Percentiles rank a stretch among this genome's conserved stretches.
Evolutionary conservation across 805 yeast species (phyloP).

Genomic region (Metschnikowia rubicola): DNA sequence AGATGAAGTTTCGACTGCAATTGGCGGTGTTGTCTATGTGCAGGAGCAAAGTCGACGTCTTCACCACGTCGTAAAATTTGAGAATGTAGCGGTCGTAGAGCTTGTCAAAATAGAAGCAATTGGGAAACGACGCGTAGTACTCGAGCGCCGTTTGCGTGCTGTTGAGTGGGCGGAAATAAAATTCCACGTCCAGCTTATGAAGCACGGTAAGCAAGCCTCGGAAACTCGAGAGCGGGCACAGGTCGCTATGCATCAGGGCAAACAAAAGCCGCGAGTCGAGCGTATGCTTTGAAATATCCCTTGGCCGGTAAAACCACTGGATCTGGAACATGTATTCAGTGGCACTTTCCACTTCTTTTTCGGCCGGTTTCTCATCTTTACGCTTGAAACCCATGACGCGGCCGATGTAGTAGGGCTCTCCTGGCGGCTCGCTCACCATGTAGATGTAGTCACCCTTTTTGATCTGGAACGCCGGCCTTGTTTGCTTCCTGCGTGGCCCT

Average conservation of each 20-base stretch:
- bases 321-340: conserved; percentile 59
- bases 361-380: conserved; percentile 7
- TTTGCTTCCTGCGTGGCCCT: conserved; percentile 5
- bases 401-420: conserved; percentile 91
- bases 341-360: conserved; percentile 27
- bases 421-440: conserved; percentile 88
- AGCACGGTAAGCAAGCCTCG: conserved; percentile 73
- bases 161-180: conserved; percentile 23
- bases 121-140: conserved; percentile 54
- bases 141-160: conserved; percentile 33
- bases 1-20: conserved; percentile 57
- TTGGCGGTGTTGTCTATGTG: conserved; percentile 34
- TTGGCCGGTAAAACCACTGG: conserved; percentile 89
- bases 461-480: conserved; percentile 30
- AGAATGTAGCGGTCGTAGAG: conserved; percentile 84
- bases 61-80: conserved; percentile 71
- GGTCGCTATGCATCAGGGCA: conserved; percentile 83
- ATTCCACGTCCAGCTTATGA: conserved; percentile 64
- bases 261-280: conserved; percentile 71
- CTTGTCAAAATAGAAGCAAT: conserved; percentile 79
- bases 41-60: conserved; percentile 50
- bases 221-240: conserved; percentile 70
- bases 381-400: conserved; percentile 66
- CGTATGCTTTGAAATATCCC: conserved; percentile 69
- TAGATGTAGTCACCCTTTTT: conserved; percentile 66